Base-by-base conservation (phyloP, 2,329 filamentous ascomycete species). In the Trichoderma sp. region DNA sequence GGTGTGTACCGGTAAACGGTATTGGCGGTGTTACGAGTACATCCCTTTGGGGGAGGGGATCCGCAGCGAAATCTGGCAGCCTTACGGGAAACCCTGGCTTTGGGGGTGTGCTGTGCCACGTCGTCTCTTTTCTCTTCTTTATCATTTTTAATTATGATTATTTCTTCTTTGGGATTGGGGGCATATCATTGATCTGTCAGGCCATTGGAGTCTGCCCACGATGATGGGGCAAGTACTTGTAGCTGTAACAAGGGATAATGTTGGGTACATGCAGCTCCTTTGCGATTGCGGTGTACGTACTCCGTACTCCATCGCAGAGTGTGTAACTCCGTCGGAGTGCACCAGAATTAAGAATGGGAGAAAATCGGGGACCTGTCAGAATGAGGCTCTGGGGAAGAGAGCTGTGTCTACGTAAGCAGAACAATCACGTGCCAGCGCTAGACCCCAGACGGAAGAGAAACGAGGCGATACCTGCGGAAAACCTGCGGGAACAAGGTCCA, bases 31-130 rank as follows among this genome's bases (percentile, higher is more conserved):
- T 41, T 41, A 41, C 38, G 38, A 41, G 16, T 41, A 18, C 27
- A 27, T 27, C 27, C 38, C 38, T 41, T 8, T 41, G 6, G 21
- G 21, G n/a, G 66, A n/a, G n/a, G n/a, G n/a, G 50, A n/a, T 59
- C 66, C 50, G 21, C 67, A 6, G 31, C 67, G 33, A 41, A 71
- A 71, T 71, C 53, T 71, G 53, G 67, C 50, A 71, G 67, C 67
- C 67, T 71, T 71, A 33, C 6, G 24, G 45, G 38, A 53, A 53
- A 35, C 67, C 67, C 27, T 35, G 67, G 56, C 50, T 11, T n/a
- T 53, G 18, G 45, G 18, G n/a, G n/a, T 18, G 21, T 69, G 62
- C 62, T 27, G 33, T 60, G 67, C 67, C 67, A 71, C 67, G 67
- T 71, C 50, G 33, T 27, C 53, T 35, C 31, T 71, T 41, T 56